phyloP scores from a whole-genome alignment of 345 rosid species.

The Populus euphratica region DNA sequence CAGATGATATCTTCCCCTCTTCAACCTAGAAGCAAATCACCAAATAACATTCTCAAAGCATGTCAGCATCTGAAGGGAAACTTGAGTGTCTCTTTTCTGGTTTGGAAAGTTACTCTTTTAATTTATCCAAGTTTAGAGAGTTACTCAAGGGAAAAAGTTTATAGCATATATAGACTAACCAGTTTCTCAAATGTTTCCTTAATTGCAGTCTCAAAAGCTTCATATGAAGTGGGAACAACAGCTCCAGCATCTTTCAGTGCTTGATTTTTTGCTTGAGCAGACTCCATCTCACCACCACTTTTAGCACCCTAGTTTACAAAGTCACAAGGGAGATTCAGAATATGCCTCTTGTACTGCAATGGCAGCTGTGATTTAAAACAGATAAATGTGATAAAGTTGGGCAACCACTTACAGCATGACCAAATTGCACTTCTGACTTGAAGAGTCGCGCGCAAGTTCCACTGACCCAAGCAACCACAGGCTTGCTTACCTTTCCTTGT shows the following conservation, averaged over 20 bases:
- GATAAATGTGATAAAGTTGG: conserved; percentile 9
- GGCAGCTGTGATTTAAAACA: neutral
- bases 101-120: neutral
- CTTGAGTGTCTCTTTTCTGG: neutral
- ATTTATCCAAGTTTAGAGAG: neutral
- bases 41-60: conserved; percentile 1
- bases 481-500: conserved; percentile 87
- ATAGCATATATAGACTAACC: conserved; percentile 42
- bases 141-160: neutral
- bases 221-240: conserved; percentile 86
- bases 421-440: conserved; percentile 97
- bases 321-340: conserved; percentile 15
- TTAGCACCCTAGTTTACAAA: conserved; percentile 74
- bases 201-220: conserved; percentile 69
- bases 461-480: conserved; percentile 99
- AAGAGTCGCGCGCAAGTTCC: conserved; percentile 96
- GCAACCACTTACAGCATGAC: conserved; percentile 84
- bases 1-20: conserved; percentile 62
- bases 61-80: neutral
- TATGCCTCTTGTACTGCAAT: neutral
- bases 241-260: conserved; percentile 87
- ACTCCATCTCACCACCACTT: conserved; percentile 97
- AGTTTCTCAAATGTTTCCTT: conserved; percentile 85
- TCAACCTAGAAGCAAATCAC: conserved; percentile 48
- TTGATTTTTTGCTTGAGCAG: conserved; percentile 98